These are phyloP conservation scores for Alternaria ventricosa DNA, from an alignment of 2,329 filamentous ascomycete species.

Conservation along the genomic window DNA sequence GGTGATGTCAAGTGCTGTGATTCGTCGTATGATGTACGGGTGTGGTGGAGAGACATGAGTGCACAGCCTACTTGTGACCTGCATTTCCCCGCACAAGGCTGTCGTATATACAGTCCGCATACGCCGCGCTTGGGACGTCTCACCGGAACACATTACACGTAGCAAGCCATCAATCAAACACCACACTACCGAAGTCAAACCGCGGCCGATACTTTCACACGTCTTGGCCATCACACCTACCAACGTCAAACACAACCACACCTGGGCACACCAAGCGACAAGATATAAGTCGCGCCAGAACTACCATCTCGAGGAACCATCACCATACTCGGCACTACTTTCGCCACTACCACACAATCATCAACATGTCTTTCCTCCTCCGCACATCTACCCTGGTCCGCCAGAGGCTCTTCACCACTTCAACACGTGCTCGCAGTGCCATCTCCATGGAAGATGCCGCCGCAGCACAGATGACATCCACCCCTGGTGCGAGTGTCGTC, in stretches of 20 bases:
- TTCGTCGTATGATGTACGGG: conserved; percentile 41
- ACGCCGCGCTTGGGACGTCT: conserved; percentile 20
- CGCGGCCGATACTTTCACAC: conserved; percentile 26
- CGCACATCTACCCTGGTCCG: conserved; percentile 32
- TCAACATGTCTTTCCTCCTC: conserved; percentile 38
- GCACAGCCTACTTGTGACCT: conserved; percentile 38
- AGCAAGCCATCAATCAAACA: conserved; percentile 18
- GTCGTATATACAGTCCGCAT: conserved; percentile 32
- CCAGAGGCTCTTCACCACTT: conserved; percentile 40
- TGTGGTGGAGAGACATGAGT: conserved; percentile 33
- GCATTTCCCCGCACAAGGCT: conserved; percentile 30
- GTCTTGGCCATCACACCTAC: conserved; percentile 16
- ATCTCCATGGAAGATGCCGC: conserved; percentile 33
- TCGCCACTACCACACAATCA: conserved; percentile 10
- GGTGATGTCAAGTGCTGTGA: conserved; percentile 33
- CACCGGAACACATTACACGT: conserved; percentile 21
- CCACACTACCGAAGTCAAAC: conserved; percentile 13
- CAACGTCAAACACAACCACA: not conserved
- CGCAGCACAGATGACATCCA: conserved; percentile 32
- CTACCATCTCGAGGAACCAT: conserved; percentile 2
- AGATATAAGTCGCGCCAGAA: conserved; percentile 12
- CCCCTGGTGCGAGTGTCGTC: conserved; percentile 25
- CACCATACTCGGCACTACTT: not conserved
- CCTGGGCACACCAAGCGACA: not conserved
- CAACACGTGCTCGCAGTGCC: conserved; percentile 32